Evolutionary conservation across 331 rosid species (phyloP).

Genomic region (Cucumis variabilis): DNA sequence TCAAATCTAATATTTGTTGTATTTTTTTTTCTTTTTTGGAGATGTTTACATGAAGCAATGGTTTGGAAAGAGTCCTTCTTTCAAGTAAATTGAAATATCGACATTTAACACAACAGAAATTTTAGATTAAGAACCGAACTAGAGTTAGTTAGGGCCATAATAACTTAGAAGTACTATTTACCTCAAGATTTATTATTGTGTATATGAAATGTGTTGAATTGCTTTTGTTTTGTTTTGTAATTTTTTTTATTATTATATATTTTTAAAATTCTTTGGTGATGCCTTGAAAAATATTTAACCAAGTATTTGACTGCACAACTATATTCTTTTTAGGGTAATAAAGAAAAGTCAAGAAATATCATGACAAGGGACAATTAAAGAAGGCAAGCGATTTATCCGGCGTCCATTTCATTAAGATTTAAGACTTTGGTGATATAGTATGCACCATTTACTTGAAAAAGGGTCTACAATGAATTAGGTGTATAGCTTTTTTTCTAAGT

Average conservation of each 20-base stretch:
- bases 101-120: background rate
- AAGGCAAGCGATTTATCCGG: constrained; percentile 73
- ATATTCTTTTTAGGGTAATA: constrained; percentile 66
- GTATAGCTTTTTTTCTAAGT: background rate
- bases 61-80: background rate
- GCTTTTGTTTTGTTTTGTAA: no score
- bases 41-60: background rate
- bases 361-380: constrained; percentile 96
- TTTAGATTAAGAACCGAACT: background rate
- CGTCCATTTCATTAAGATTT: constrained; percentile 57
- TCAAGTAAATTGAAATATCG: background rate
- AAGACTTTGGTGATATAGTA: constrained; percentile 70
- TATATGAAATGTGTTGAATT: background rate
- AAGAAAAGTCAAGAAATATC: constrained; percentile 86
- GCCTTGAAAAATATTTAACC: background rate
- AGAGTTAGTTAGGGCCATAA: background rate
- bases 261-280: background rate
- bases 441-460: constrained; percentile 28
- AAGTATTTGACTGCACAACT: background rate
- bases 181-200: background rate
- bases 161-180: background rate
- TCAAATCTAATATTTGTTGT: background rate
- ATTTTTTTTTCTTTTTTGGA: background rate
- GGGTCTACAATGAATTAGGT: background rate
- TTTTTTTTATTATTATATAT: no score